Evolutionary conservation across 768 basidiomycete genomes (phyloP).

Genomic region (Amanita pallidorosea): DNA sequence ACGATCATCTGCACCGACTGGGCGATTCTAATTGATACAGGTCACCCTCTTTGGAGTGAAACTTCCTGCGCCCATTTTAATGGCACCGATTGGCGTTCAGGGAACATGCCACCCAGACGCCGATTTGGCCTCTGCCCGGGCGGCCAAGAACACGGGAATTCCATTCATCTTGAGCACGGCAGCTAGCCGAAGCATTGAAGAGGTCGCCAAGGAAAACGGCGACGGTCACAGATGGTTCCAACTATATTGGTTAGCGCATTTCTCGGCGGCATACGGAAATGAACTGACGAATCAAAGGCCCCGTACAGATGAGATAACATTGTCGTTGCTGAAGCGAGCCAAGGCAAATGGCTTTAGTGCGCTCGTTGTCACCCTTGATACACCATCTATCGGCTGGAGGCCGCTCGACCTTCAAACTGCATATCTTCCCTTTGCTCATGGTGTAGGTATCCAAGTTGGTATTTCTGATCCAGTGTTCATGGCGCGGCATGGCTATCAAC

Average conservation of each 20-base stretch:
- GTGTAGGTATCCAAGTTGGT: constrained; percentile 57
- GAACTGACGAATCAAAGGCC: constrained; percentile 35
- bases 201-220: constrained; percentile 65
- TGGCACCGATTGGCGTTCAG: constrained; percentile 75
- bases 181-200: constrained; percentile 60
- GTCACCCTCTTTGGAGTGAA: constrained; percentile 63
- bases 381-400: constrained; percentile 64
- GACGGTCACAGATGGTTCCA: constrained; percentile 69
- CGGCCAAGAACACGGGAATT: constrained; percentile 49
- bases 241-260: constrained; percentile 55
- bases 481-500: constrained; percentile 38
- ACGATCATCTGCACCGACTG: not conserved
- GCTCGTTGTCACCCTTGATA: constrained; percentile 74
- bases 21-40: constrained; percentile 19
- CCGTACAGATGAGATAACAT: constrained; percentile 40
- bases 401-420: constrained; percentile 59
- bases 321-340: constrained; percentile 56
- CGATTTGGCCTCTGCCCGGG: constrained; percentile 61
- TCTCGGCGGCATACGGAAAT: not conserved
- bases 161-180: constrained; percentile 74
- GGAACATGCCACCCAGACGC: constrained; percentile 61
- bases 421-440: constrained; percentile 59
- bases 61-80: constrained; percentile 47
- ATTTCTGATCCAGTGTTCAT: constrained; percentile 74
- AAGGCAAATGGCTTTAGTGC: constrained; percentile 57